These are phyloP conservation scores for Saccharomycopsis hybrid DNA, from an alignment of 1,139 yeast genomes.

Conservation along the genomic window DNA sequence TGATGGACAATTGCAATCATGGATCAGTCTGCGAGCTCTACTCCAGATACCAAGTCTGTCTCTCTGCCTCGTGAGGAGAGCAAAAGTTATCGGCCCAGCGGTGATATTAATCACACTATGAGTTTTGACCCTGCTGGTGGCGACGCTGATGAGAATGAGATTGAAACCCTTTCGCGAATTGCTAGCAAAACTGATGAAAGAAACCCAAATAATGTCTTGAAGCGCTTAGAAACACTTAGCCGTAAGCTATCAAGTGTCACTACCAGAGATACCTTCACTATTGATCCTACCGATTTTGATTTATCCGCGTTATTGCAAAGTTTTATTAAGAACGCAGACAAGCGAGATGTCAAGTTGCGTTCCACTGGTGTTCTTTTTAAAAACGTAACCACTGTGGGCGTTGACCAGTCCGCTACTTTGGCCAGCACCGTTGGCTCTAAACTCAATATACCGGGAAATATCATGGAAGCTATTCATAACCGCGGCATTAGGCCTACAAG, in stretches of 20 bases:
- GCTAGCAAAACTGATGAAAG: slow-evolving; percentile 11
- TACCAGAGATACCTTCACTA: slow-evolving; percentile 15
- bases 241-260: slow-evolving; percentile 3
- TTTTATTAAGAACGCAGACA: slow-evolving; percentile 28
- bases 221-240: slow-evolving; percentile 1
- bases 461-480: slow-evolving; percentile 29
- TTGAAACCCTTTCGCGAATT: slow-evolving; percentile 9
- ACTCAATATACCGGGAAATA: slow-evolving; percentile 29
- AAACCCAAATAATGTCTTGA: neutral
- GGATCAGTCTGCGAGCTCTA: no score
- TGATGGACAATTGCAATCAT: no score
- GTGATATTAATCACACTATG: no score
- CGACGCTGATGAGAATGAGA: slow-evolving; percentile 6
- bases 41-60: no score
- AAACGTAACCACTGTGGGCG: slow-evolving; percentile 41
- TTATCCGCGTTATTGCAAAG: slow-evolving; percentile 29
- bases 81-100: no score
- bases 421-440: slow-evolving; percentile 45
- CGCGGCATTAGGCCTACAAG: slow-evolving; percentile 31
- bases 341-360: slow-evolving; percentile 36
- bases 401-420: slow-evolving; percentile 46
- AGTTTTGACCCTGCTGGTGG: no score
- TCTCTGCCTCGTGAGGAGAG: no score
- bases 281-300: slow-evolving; percentile 29
- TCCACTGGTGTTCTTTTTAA: slow-evolving; percentile 43